Evolutionary conservation across 305 asterid genomes (phyloP), one percentile per base, ranked within the genome.

Genomic region (Nicotiana rustica): DNA sequence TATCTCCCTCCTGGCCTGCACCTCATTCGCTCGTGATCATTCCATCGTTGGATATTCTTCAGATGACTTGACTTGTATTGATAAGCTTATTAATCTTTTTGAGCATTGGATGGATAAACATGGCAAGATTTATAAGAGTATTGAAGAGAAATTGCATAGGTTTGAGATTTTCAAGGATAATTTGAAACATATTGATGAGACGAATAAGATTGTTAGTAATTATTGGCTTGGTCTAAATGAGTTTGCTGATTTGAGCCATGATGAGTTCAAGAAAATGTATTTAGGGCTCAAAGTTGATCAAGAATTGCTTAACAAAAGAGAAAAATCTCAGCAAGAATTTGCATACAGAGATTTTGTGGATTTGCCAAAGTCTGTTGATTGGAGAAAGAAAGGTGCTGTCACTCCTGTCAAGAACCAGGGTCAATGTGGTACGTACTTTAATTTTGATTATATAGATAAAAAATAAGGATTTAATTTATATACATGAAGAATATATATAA

Each of bases 191-290:
- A 91, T 93, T 18, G 92, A 92, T 85, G 97, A 90, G 85, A 93
- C 86, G 83, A 92, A 92, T 73, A 92, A 91, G 90, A 88, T 31
- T 2, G 69, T 83, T 14, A 85, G 57, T 6, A 91, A 89, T 84
- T 93, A 93, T 59, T 93, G 97, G 96, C 96, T 93, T 82, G 95
- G 92, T 0, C 77, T 93, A 86, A 93, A 92, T 5, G 96, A 92
- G 80, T 93, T 92, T 68, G 88, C 97, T 33, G 97, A 93, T 80
- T 52, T 93, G 86, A 93, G 89, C 73, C 96, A 90, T 79, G 95
- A 90, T 6, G 97, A 92, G 82, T 93, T 93, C 87, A 92, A 91
- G 85, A 83, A 85, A 25, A 91, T 64, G 92, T 93, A 87, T 79
- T 78, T 93, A 75, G 96, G 97, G 8, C 91, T 93, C 64, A 92